phyloP scores from a whole-genome alignment of 306 rosid genomes.

The Adenanthera pavonina region DNA sequence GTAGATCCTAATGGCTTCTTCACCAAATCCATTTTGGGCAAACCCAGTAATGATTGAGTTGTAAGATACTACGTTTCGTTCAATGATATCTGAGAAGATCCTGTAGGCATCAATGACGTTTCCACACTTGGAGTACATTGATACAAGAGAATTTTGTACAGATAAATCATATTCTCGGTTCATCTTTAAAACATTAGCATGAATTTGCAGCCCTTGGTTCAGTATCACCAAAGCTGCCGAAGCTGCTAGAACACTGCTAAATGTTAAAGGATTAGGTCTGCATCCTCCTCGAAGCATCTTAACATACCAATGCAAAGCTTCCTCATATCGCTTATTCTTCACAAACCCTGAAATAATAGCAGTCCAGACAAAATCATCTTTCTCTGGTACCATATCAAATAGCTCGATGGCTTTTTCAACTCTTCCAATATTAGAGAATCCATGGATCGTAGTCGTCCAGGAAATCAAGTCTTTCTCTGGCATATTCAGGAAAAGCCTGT shows the following conservation, averaged over 20 bases:
- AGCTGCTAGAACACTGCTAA: constrained; percentile 77
- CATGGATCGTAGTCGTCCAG: constrained; percentile 76
- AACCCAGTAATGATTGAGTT: constrained; percentile 77
- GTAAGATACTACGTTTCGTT: constrained; percentile 65
- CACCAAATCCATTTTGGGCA: constrained; percentile 75
- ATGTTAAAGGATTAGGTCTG: constrained; percentile 64
- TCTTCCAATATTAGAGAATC: constrained; percentile 63
- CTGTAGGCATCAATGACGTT: constrained; percentile 59
- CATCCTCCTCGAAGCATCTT: constrained; percentile 56
- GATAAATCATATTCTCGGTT: constrained; percentile 64
- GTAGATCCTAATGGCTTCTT: constrained; percentile 69
- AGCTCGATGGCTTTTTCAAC: constrained; percentile 55
- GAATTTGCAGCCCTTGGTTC: constrained; percentile 77
- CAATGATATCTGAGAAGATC: constrained; percentile 53
- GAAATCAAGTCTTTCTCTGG: constrained; percentile 70
- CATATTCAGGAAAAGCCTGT: constrained; percentile 60
- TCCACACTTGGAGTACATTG: constrained; percentile 86
- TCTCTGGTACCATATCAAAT: constrained; percentile 66
- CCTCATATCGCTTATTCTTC: constrained; percentile 61
- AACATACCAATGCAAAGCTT: constrained; percentile 71
- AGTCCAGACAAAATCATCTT: constrained; percentile 84
- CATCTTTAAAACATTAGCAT: constrained; percentile 64
- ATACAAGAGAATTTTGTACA: constrained; percentile 75
- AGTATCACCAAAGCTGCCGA: constrained; percentile 65
- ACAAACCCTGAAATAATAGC: constrained; percentile 82